Base-by-base conservation (phyloP, 108 stramenopile genomes). In the Chaetoceros muelleri region DNA sequence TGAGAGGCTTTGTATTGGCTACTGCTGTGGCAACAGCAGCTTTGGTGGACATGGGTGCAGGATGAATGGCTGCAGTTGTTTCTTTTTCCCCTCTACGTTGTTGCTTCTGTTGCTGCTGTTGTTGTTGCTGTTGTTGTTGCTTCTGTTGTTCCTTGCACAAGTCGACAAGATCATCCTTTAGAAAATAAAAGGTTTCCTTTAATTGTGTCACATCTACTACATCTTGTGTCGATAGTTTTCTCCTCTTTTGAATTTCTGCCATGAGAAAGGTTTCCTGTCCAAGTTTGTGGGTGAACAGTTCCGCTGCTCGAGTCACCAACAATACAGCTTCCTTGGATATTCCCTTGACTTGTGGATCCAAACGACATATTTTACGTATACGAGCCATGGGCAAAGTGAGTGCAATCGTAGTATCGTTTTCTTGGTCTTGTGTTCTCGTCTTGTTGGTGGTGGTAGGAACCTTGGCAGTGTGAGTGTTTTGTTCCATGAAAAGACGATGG, bases 291-390 rank as follows among this genome's bases (percentile, higher is more conserved):
- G 72, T 61, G 61, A 78, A 78, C 13, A 91, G 52, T 72, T 95
- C 91, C 0, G 91, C 71, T 2, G 87, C 83, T 55, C 90, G 85
- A 49, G 85, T 71, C 16, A 95, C 69, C 17, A 93, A 61, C 60
- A 76, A 29, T 26, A 80, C 49, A 5, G 86, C 86, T 76, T 93
- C 91, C 53, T 91, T 93, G 61, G 77, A 75, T 8, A 95, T 58
- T 0, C 75, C 74, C 22, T 70, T 71, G 18, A 93, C 85, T 46
- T 95, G 91, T 0, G 84, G 79, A 73, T 95, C 95, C 25, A 93
- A 59, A 64, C 85, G 87, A 64, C 83, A 76, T 49, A 92, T 90
- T 56, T 86, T 91, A n/a, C 85, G 82, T 51, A 92, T 76, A 10
- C 90, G 75, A 8, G 79, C 89, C 16, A 84, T 51, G 5, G 94